Evolutionary conservation across 2,329 filamentous ascomycete genomes (phyloP), one percentile per base, ranked within the genome.

Genomic region (Gliomastix tumulicola): DNA sequence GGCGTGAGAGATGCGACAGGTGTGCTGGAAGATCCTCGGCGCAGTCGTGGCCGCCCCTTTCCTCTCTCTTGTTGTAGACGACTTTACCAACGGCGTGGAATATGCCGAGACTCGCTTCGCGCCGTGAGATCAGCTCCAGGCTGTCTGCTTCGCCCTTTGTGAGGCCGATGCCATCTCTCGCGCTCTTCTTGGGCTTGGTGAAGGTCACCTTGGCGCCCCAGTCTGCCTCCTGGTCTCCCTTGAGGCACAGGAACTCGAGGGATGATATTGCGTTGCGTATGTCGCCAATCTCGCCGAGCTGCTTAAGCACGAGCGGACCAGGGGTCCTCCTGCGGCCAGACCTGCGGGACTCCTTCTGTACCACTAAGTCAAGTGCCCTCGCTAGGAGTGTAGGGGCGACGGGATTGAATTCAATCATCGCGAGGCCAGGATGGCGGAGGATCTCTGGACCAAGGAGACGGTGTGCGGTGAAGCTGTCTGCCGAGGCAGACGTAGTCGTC

Each of bases 71-170:
- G 65, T 98, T 98, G 65, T 97, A 94, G 1, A 97, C 82, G 3
- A 98, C 86, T 55, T 92, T 96, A 4, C 90, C 92, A 11, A 97
- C 85, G 1, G 92, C 88, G 56, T 98, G 92, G 53, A 98, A 98
- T 35, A 98, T 88, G 2, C 90, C 92, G 4, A 98, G 68, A 44
- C 83, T 95, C 13, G 85, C 82, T 62, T 97, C 92, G 38, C 92
- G 77, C 51, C 89, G 87, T 1, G 85, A 88, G 17, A 97, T 76
- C 41, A 92, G 66, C 51, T 88, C 79, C 9, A 97, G 60, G 6
- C 80, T 89, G 44, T 94, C 83, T 40, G 76, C 69, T 56, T 97
- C 92, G 51, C 83, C 81, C 42, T 75, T 74, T 0, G 88, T 95
- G 40, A 94, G 59, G 4, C 65, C 61, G 8, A 77, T 66, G 16